Evolutionary conservation across 257 asterid species (phyloP), one percentile per base, ranked within the genome.

Genomic region (Fraxinus excelsior): DNA sequence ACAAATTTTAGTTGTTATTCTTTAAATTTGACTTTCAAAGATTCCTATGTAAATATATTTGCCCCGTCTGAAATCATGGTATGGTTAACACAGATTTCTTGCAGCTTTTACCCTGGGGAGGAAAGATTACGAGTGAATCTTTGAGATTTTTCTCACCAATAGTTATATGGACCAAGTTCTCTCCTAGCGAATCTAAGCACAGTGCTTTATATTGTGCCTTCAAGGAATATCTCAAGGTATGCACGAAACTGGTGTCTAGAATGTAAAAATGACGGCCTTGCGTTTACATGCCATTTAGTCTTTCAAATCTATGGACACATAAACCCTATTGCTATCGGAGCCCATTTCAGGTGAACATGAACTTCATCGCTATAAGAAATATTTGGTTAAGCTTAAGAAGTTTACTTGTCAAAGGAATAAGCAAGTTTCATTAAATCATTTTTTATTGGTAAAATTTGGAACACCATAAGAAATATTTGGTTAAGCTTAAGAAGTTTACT

Each of bases 71-170:
- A 87, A 85, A 74, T 71, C 78, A 79, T 70, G 46, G 68, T 70
- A 53, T 74, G 79, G 75, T 75, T 89, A 80, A 87, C 91, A 85
- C 86, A 85, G 86, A 81, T 83, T 85, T 90, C 84, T 71, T 92
- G 97, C 97, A 94, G 98, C 96, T 92, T 83, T 90, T 94, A 77
- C 99, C 99, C 23, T 94, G 99, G 99, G 99, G 99, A 74, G 99
- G 99, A 77, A 94, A 90, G 88, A 83, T 94, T 74, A 94, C 98
- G 13, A 51, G 91, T 7, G 99, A 94, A 74, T 94, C 99, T 7
- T 71, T 94, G 82, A 89, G 83, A 51, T 94, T 92, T 79, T 94
- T 94, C 88, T 94, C 99, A 26, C 99, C 99, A 7, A 86, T 94
- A 69, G 95, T 92, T 67, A 80, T 94, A 82, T 94, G 98, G 99